These are phyloP conservation scores for Torulaspora microellipsoides DNA, from an alignment of 805 yeast species.

Conservation along the genomic window DNA sequence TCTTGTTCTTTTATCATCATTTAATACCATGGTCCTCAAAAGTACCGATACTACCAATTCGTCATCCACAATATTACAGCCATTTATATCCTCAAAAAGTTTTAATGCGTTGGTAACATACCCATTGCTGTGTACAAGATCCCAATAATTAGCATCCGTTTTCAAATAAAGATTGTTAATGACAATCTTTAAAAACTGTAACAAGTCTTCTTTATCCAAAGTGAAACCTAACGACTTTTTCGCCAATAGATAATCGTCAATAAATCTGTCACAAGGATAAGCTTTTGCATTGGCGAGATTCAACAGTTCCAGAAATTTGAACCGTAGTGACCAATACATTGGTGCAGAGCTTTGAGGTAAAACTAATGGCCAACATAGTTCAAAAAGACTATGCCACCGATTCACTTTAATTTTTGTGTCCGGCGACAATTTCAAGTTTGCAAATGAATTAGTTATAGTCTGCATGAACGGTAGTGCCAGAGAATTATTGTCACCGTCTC, in stretches of 20 bases:
- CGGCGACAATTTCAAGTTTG: constrained; percentile 3
- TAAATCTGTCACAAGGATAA: constrained; percentile 10
- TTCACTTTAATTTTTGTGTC: constrained; percentile 5
- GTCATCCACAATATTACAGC: constrained; percentile 13
- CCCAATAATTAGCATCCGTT: constrained; percentile 13
- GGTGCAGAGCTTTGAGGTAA: constrained; percentile 11
- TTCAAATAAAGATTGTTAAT: constrained; percentile 6
- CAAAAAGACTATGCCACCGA: constrained; percentile 19
- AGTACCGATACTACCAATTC: constrained; percentile 19
- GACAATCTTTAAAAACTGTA: constrained; percentile 16
- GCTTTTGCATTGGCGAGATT: constrained; percentile 12
- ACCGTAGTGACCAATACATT: constrained; percentile 22
- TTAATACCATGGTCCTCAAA: constrained; percentile 17
- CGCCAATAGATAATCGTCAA: constrained; percentile 19
- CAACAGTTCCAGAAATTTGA: constrained; percentile 17
- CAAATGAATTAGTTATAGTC: constrained; percentile 9
- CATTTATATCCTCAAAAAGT: constrained; percentile 11
- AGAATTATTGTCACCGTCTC: not conserved
- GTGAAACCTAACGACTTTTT: constrained; percentile 19
- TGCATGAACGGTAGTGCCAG: constrained; percentile 7
- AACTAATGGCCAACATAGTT: constrained; percentile 23
- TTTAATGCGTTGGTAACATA: constrained; percentile 11
- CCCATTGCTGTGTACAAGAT: constrained; percentile 12
- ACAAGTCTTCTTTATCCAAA: constrained; percentile 18
- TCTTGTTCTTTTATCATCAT: constrained; percentile 10